A percentile compares a stretch with the other conserved stretches of the same genome.
phyloP scores from a whole-genome alignment of 2,329 filamentous ascomycete genomes.

The Sporothrix phasma region DNA sequence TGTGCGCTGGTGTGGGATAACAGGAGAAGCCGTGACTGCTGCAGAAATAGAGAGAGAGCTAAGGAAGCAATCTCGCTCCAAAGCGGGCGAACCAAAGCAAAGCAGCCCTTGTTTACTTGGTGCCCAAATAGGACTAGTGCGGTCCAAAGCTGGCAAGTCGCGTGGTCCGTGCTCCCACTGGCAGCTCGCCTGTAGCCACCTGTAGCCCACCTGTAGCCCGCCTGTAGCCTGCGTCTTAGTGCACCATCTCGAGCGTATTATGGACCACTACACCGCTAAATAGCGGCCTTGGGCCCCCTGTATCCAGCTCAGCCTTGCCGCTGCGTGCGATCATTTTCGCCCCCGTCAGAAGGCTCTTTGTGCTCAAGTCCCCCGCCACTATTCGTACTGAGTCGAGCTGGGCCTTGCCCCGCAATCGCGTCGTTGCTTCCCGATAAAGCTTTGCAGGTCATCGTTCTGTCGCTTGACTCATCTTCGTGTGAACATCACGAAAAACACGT shows the following conservation, averaged over 20 bases:
- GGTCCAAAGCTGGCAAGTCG: not conserved
- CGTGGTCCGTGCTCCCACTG: slow-evolving; percentile 12
- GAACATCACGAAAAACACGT: slow-evolving; percentile 1
- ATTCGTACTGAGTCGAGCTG: not conserved
- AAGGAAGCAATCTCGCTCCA: not conserved
- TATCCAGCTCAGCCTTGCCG: slow-evolving; percentile 9
- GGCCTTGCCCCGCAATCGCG: slow-evolving; percentile 10
- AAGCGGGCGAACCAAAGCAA: not conserved
- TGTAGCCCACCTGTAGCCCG: not conserved
- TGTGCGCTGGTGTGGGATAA: not conserved
- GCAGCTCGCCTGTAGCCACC: not conserved
- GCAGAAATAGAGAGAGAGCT: not conserved
- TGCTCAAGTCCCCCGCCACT: not conserved
- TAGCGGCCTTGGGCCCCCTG: not conserved
- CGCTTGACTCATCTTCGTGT: slow-evolving; percentile 10
- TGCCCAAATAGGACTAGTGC: slow-evolving; percentile 21
- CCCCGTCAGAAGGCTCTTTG: not conserved
- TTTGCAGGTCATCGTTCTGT: not conserved
- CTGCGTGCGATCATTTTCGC: not conserved
- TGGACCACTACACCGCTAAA: not conserved
- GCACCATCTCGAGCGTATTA: too few relatives aligned
- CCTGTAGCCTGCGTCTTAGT: not conserved
- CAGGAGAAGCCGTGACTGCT: not conserved
- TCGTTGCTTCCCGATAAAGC: slow-evolving; percentile 7
- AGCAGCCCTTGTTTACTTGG: slow-evolving; percentile 21